Conservation (phyloP, 805 yeast species). For the Blastobotrys parvus region DNA sequence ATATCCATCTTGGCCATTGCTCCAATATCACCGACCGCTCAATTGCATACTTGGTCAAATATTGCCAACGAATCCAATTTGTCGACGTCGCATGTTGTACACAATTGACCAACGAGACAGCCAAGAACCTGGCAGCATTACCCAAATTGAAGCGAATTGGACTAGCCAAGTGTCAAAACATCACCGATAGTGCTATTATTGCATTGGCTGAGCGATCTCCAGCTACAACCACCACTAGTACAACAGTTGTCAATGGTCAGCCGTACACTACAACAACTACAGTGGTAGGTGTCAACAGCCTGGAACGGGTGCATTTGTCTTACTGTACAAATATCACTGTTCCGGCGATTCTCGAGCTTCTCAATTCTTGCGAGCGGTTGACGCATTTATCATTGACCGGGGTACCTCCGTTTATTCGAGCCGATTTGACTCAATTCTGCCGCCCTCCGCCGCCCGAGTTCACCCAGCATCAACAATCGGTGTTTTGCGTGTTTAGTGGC, state of each 20-base stretch:
- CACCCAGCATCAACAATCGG: constrained; percentile 71
- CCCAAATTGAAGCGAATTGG: constrained; percentile 86
- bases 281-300: constrained; percentile 48
- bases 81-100: constrained; percentile 93
- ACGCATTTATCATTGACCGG: constrained; percentile 93
- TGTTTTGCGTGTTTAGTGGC: constrained; percentile 92
- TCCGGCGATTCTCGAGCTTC: constrained; percentile 64
- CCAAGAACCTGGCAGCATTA: constrained; percentile 64
- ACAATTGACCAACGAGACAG: constrained; percentile 76
- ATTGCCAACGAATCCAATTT: constrained; percentile 80
- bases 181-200: constrained; percentile 76
- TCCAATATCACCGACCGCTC: constrained; percentile 83
- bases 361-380: constrained; percentile 73
- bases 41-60: constrained; percentile 60
- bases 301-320: constrained; percentile 88
- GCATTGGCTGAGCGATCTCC: constrained; percentile 40
- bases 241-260: too few species aligned
- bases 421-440: constrained; percentile 79
- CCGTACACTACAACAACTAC: background rate
- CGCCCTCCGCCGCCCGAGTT: constrained; percentile 91
- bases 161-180: constrained; percentile 79
- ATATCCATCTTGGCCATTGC: constrained; percentile 92
- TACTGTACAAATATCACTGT: constrained; percentile 78
- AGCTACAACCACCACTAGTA: constrained; percentile 29
- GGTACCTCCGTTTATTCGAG: constrained; percentile 76